Evolutionary conservation across 495 filamentous ascomycete species (phyloP), one percentile per base, ranked within the genome.

Genomic region (Echria macrotheca): DNA sequence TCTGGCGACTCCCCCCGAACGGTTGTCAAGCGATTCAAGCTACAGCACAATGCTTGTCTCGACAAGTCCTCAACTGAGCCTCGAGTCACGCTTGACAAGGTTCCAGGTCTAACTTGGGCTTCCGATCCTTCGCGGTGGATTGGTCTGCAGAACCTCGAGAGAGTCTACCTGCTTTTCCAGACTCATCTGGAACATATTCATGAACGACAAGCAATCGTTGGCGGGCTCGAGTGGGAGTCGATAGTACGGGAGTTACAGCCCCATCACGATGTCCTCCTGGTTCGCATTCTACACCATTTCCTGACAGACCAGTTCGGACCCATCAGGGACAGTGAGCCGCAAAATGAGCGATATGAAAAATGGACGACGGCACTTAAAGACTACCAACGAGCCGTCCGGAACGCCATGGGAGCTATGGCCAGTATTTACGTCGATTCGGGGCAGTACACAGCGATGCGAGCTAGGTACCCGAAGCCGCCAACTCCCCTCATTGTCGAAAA

Each of bases 21-120:
- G 33, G 33, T 54, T 15, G 58, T 61, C 46, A 64, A 64, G 44
- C 46, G 63, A 15, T 23, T 64, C 32, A 64, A 64, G 48, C 58
- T 59, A 3, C 54, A 58, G 24, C 15, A 26, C 7, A n/a, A n/a
- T 37, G 44, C 19, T 9, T 41, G 28, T 35, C 45, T 4, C 23
- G 43, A n/a, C 17, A n/a, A 22, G 18, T 21, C 47, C 9, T 21
- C 2, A 32, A 49, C 8, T 1, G 3, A 12, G 22, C 22, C 41
- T 2, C 22, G 40, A 12, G 39, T 25, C 17, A 24, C 36, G 17
- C 21, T 50, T 5, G 29, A 46, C 45, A 29, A 44, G 11, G 35
- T 52, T 21, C 47, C 52, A 9, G 23, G 39, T 5, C 23, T 54
- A 32, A 32, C 25, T 2, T 59, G 57, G 61, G 24, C 53, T 7